Evolutionary conservation across 352 stramenopile species (phyloP), one percentile per base, ranked within the genome.

Genomic region (Globisporangium polare): DNA sequence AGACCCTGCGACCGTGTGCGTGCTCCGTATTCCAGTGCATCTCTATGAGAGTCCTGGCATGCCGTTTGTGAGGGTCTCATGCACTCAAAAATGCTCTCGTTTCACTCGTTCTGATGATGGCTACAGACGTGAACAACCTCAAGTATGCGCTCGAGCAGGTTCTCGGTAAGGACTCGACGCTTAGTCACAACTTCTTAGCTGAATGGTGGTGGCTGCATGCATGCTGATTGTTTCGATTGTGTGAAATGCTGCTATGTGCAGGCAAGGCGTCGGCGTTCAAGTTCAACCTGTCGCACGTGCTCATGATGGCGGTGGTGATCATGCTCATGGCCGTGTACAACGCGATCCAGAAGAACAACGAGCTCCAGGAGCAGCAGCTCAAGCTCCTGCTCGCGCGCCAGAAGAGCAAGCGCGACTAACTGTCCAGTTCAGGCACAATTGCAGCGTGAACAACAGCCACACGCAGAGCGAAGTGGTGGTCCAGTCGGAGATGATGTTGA

Each of bases 281-380:
- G 70, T 92, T 92, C 68, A 92, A 79, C 35, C 65, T 94, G 5
- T 80, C 81, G 58, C 85, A 92, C 68, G 83, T 92, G 67, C 74
- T 92, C 35, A 75, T 88, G 69, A 90, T 94, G 80, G 77, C 78
- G 31, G 71, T 92, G 31, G 80, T 92, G 53, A 76, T 92, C 69
- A 70, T 88, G 68, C 64, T 94, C 43, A 63, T 94, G 22, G 85
- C 85, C 29, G 76, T 94, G 35, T 89, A 81, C 69, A 86, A 91
- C 50, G 83, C 84, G 41, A 79, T 94, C 53, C 68, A 90, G 63
- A 75, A 79, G 63, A 84, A 74, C 73, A 89, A 90, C 59, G 57
- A 82, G 43, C 77, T 92, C 8, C 77, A 92, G 63, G 76, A 89
- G 57, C 72, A 91, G 75, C 72, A 82, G 26, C 58, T 90, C 54